Base-by-base conservation (phyloP, 441 rosid species). In the Gossypium davidsonii region DNA sequence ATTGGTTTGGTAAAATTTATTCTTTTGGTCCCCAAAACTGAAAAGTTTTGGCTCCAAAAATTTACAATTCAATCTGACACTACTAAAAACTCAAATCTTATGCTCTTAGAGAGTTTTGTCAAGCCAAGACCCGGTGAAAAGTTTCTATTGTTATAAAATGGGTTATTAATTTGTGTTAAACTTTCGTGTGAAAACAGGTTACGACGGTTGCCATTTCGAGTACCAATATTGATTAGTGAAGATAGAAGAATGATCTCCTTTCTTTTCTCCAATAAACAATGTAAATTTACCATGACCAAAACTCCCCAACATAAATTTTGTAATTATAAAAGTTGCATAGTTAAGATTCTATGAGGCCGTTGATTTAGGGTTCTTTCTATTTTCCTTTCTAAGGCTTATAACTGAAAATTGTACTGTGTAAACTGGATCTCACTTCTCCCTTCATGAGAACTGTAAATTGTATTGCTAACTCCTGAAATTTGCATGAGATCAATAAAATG, bases 171-270 rank as follows among this genome's bases (percentile, higher is more conserved):
- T 28, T 60, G 42, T 28, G 62, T 23, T 58, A 1, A 3, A 11
- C 56, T 3, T 17, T 59, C n/a, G 65, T 1, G 31, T 58, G 2
- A 17, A 31, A n/a, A 26, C 91, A 92, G 97, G 96, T 73, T 88
- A 77, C 77, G 84, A 86, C 67, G 94, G 90, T n/a, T 92, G 93
- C 83, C 91, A 83, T 78, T 92, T 89, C 79, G 67, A 51, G 6
- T 79, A 79, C 79, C 49, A 39, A 11, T 23, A 25, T 48, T 84
- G 75, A 81, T 56, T 23, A 66, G 21, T 48, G 42, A 60, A 17
- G 28, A 17, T 49, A 23, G 11, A 56, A 71, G 39, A 57, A 12
- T 57, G 14, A 23, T 71, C 39, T 23, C 55, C 1, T 12, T 11
- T 23, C 4, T 14, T 31, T 11, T 6, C 20, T 5, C 14, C 23